Percentiles rank a stretch among this genome's conserved stretches.
These are phyloP conservation scores for Canavalia gladiata DNA, from an alignment of 306 rosid species.

Conservation along the genomic window DNA sequence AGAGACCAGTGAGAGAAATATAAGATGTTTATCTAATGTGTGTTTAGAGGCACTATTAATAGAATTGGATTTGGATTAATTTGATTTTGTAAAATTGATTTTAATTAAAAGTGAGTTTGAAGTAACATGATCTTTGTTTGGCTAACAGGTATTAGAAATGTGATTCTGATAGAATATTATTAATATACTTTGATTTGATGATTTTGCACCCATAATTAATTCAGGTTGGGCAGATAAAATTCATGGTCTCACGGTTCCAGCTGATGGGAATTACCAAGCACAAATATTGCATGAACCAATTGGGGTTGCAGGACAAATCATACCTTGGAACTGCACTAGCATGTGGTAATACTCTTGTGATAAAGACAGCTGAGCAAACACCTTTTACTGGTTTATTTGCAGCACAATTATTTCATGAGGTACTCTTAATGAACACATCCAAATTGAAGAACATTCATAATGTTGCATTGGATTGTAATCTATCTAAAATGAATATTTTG, in stretches of 20 bases:
- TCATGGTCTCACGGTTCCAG: constrained; percentile 75
- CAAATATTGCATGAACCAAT: constrained; percentile 75
- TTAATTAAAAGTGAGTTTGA: too few relatives aligned
- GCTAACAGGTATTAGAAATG: too few relatives aligned
- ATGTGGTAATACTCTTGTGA: constrained; percentile 69
- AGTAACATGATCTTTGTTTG: too few relatives aligned
- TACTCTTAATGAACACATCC: constrained; percentile 4
- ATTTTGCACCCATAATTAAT: neutral
- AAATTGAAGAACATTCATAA: neutral
- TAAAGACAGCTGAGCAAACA: constrained; percentile 76
- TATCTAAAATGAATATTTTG: constrained; percentile 16
- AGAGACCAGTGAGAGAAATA: constrained; percentile 1
- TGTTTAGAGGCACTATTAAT: too few relatives aligned
- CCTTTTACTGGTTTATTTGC: constrained; percentile 69
- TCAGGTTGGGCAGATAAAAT: constrained; percentile 82
- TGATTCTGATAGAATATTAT: too few relatives aligned
- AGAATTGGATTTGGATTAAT: too few relatives aligned
- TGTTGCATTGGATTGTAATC: neutral
- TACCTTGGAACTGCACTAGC: constrained; percentile 89
- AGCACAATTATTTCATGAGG: constrained; percentile 68
- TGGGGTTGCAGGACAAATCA: constrained; percentile 80
- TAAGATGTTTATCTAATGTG: neutral
- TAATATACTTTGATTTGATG: neutral
- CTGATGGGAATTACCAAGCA: constrained; percentile 67
- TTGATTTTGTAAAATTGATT: too few relatives aligned